Conservation (phyloP, 2,329 filamentous ascomycete genomes). For the Gliomastix tumulicola region DNA sequence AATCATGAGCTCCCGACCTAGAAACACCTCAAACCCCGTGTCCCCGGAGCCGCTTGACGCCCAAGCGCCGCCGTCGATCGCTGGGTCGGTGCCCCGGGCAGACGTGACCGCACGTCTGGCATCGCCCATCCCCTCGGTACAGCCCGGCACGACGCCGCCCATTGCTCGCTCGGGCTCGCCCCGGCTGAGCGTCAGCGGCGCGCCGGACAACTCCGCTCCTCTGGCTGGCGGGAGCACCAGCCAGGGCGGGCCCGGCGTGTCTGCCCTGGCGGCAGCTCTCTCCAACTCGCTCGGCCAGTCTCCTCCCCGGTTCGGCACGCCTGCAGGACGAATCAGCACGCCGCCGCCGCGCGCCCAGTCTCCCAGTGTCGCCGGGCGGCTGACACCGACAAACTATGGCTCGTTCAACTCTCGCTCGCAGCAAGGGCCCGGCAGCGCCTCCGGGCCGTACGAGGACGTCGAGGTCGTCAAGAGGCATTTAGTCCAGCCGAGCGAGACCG, state of each 20-base stretch:
- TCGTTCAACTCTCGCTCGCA: constrained; percentile 70
- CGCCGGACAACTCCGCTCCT: constrained; percentile 45
- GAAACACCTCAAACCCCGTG: constrained; percentile 25
- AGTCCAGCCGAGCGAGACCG: constrained; percentile 56
- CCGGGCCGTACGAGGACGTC: constrained; percentile 72
- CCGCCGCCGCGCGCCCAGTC: constrained; percentile 36
- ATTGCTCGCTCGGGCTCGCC: constrained; percentile 25
- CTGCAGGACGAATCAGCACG: constrained; percentile 51
- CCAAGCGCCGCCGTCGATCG: constrained; percentile 12
- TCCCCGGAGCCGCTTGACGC: constrained; percentile 13
- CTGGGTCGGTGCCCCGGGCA: constrained; percentile 48
- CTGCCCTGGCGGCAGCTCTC: constrained; percentile 82
- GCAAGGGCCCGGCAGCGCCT: constrained; percentile 25
- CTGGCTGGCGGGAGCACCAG: constrained; percentile 59
- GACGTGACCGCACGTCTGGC: constrained; percentile 55
- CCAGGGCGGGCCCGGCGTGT: constrained; percentile 71
- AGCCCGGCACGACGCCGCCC: constrained; percentile 22
- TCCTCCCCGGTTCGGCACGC: constrained; percentile 64
- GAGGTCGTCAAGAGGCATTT: constrained; percentile 88
- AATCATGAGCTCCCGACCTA: constrained; percentile 28
- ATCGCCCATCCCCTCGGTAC: constrained; percentile 42
- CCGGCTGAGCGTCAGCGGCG: constrained; percentile 12
- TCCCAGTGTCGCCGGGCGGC: constrained; percentile 30
- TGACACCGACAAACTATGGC: constrained; percentile 69
- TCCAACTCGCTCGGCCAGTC: constrained; percentile 65